Evolutionary conservation across 768 basidiomycete genomes (phyloP).

Genomic region (Xanthoconium stramineum): DNA sequence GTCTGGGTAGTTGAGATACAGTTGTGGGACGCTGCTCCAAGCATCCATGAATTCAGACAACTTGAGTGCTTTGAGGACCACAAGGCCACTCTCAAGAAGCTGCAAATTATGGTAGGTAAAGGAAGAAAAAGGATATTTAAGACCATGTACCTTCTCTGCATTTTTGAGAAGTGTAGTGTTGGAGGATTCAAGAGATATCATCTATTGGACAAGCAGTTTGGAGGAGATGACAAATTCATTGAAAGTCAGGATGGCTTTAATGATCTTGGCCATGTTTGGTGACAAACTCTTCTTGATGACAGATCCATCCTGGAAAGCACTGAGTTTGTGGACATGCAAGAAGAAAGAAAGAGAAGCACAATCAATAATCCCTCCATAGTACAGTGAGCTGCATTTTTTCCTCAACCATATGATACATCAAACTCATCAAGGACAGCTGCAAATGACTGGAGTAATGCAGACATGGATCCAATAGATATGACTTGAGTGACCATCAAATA

Average conservation of each 20-base stretch:
- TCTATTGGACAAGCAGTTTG: constrained; percentile 67
- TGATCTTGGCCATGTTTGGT: constrained; percentile 61
- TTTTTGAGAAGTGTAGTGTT: constrained; percentile 42
- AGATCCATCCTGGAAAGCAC: constrained; percentile 55
- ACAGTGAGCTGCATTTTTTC: constrained; percentile 75
- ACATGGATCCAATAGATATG: constrained; percentile 74
- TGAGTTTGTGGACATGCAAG: not conserved
- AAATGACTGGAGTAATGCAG: constrained; percentile 79
- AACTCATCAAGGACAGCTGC: constrained; percentile 89
- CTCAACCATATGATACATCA: constrained; percentile 81
- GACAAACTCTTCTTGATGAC: constrained; percentile 59
- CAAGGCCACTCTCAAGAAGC: constrained; percentile 74
- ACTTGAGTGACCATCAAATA: constrained; percentile 76
- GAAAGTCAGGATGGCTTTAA: constrained; percentile 68
- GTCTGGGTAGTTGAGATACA: constrained; percentile 52
- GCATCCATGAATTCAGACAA: constrained; percentile 56
- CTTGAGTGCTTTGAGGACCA: constrained; percentile 60
- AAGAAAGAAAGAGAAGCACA: constrained; percentile 33
- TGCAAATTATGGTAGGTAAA: constrained; percentile 27
- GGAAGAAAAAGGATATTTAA: not conserved
- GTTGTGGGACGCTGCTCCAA: constrained; percentile 58
- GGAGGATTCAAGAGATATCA: constrained; percentile 47
- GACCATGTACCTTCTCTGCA: constrained; percentile 55
- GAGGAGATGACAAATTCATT: constrained; percentile 55
- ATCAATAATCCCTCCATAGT: constrained; percentile 81